Percentiles rank a stretch among this genome's conserved stretches.
These are phyloP conservation scores for Butyriboletus appendiculatus DNA, from an alignment of 1,284 basidiomycete species.

Conservation along the genomic window DNA sequence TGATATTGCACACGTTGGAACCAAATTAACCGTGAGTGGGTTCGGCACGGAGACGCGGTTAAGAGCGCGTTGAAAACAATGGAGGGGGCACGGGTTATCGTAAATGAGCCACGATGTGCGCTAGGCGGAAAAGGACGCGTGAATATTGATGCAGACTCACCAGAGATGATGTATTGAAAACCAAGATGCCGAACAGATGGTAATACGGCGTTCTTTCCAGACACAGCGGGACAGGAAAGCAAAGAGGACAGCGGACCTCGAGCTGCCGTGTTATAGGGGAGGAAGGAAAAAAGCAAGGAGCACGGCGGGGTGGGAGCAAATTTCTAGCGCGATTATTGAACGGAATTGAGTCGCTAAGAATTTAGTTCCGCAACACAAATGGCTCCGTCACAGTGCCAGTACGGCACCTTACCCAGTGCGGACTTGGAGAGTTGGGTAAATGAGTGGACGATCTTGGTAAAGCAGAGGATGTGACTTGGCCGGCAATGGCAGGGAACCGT, in stretches of 20 bases:
- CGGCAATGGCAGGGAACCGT: constrained; percentile 18
- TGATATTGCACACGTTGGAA: constrained; percentile 25
- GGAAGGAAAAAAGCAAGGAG: constrained; percentile 27
- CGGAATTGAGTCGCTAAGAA: constrained; percentile 40
- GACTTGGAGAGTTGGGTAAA: constrained; percentile 28
- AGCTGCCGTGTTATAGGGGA: constrained; percentile 21
- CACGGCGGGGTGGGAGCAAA: constrained; percentile 31
- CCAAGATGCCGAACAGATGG: constrained; percentile 24
- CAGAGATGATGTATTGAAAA: constrained; percentile 35
- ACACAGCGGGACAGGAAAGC: constrained; percentile 16
- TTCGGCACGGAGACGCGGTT: constrained; percentile 35
- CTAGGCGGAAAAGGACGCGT: constrained; percentile 42
- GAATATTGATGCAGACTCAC: constrained; percentile 34
- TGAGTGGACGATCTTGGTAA: constrained; percentile 29
- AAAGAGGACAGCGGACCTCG: constrained; percentile 14
- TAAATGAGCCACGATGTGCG: constrained; percentile 36
- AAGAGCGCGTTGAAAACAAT: constrained; percentile 30
- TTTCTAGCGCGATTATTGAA: constrained; percentile 38
- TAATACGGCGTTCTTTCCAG: constrained; percentile 15
- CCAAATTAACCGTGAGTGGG: constrained; percentile 11
- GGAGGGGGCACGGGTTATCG: constrained; percentile 25
- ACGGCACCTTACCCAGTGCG: constrained; percentile 32
- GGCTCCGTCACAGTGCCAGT: constrained; percentile 27
- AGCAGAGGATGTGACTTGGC: constrained; percentile 8
- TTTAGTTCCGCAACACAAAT: constrained; percentile 40